phyloP scores from a whole-genome alignment of 768 basidiomycete species.

The Lactarius sp. region DNA sequence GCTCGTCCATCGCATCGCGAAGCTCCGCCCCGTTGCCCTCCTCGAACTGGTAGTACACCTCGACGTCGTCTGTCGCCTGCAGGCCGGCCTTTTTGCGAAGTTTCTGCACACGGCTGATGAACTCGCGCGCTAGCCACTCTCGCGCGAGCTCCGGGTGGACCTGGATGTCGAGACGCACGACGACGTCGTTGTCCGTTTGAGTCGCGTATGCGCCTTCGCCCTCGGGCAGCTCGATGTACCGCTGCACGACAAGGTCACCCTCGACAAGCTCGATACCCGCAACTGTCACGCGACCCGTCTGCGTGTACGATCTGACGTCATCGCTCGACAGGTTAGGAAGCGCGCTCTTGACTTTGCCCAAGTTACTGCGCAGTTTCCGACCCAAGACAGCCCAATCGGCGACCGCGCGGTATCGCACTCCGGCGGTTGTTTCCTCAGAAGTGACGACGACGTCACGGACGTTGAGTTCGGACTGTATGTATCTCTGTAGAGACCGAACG shows the following conservation, averaged over 20 bases:
- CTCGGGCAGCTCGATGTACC: conserved; percentile 81
- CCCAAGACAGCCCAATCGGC: conserved; percentile 97
- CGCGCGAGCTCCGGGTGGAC: conserved; percentile 80
- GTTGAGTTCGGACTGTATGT: conserved; percentile 94
- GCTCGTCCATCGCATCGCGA: conserved; percentile 55
- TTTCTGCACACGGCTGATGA: conserved; percentile 92
- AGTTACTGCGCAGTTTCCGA: conserved; percentile 87
- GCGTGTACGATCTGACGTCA: conserved; percentile 70
- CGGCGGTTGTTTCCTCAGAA: conserved; percentile 78
- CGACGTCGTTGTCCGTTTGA: conserved; percentile 92
- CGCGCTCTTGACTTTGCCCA: conserved; percentile 83
- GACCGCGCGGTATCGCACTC: conserved; percentile 84
- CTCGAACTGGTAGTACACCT: conserved; percentile 80
- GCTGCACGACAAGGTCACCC: conserved; percentile 89
- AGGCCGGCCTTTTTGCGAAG: conserved; percentile 93
- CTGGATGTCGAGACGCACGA: conserved; percentile 86
- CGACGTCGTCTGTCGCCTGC: conserved; percentile 90
- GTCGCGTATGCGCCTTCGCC: conserved; percentile 59
- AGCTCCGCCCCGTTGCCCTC: conserved; percentile 62
- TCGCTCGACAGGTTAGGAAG: conserved; percentile 79
- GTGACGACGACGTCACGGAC: conserved; percentile 87
- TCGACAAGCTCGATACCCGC: conserved; percentile 85
- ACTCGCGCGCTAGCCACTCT: conserved; percentile 85
- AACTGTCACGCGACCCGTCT: conserved; percentile 72
- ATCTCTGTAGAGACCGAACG: conserved; percentile 75